These are phyloP conservation scores for Cercospora berteroae DNA, from an alignment of 2,329 filamentous ascomycete species.

Conservation along the genomic window DNA sequence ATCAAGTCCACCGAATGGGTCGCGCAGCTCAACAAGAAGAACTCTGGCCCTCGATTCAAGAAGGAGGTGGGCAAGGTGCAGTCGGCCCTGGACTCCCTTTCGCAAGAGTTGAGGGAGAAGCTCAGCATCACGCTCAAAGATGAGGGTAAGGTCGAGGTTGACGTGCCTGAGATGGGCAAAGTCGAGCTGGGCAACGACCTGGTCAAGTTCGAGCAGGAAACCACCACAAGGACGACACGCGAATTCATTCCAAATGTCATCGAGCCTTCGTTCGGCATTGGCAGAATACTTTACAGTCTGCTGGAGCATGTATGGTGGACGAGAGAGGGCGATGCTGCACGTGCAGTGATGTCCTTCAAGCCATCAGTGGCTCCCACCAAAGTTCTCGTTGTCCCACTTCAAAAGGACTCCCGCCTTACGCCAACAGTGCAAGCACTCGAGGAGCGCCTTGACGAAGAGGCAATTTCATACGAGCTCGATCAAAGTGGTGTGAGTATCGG, in stretches of 20 bases:
- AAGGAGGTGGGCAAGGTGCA: conserved; percentile 88
- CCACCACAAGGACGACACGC: conserved; percentile 75
- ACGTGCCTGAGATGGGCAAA: conserved; percentile 66
- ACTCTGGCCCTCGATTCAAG: conserved; percentile 92
- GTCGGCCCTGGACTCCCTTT: conserved; percentile 69
- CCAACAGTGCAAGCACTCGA: conserved; percentile 73
- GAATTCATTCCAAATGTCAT: conserved; percentile 87
- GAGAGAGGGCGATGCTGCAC: conserved; percentile 76
- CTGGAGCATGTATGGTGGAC: conserved; percentile 97
- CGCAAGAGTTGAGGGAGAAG: conserved; percentile 78
- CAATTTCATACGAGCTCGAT: conserved; percentile 82
- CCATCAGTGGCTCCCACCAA: conserved; percentile 86
- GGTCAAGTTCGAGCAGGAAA: conserved; percentile 79
- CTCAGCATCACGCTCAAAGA: conserved; percentile 71
- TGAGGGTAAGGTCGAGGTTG: conserved; percentile 71
- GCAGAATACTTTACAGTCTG: conserved; percentile 86
- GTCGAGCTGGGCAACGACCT: conserved; percentile 78
- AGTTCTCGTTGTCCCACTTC: conserved; percentile 87
- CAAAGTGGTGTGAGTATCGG: conserved; percentile 89
- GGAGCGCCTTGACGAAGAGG: conserved; percentile 69
- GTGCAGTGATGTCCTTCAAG: conserved; percentile 74
- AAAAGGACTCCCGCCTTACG: conserved; percentile 74
- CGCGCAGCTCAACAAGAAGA: conserved; percentile 87
- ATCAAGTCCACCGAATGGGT: conserved; percentile 82
- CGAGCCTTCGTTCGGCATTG: conserved; percentile 96